Base-by-base conservation (phyloP, 139 green algal genomes). In the Chlamydomonas applanata region DNA sequence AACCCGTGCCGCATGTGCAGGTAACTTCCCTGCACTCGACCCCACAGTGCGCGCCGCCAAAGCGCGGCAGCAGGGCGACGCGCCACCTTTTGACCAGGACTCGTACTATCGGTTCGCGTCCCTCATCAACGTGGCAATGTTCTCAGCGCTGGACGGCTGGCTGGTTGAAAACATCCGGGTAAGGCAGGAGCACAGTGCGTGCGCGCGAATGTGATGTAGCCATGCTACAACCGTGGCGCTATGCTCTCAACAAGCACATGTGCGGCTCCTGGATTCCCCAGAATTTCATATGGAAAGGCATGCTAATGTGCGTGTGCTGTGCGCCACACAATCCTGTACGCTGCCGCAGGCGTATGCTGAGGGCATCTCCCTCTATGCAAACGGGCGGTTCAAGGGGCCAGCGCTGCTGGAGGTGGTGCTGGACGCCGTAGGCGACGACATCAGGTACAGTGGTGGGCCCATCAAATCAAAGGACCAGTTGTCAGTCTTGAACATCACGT, bases 21-120 rank as follows among this genome's bases (percentile, higher is more conserved):
- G 62, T 11, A 69, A 69, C 32, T 69, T 69, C 62, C 33, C 62
- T 20, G 30, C 32, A n/a, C 36, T 59, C 20, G 65, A 56, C 1
- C 29, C 36, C 1, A 24, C 27, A 2, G 53, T 36, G 27, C 22
- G 30, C 16, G 75, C 46, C n/a, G 57, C 56, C 27, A 56, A 71
- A 24, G 57, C 45, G 9, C 40, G 40, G 29, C 17, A 29, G 32
- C n/a, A 40, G 57, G 57, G n/a, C 25, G 57, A 35, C 19, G 57
- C 57, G 14, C 19, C 25, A 9, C 68, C 36, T 4, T 77, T 74
- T 29, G 70, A 74, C 60, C 69, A 74, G 36, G 30, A 69, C 14
- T 33, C 62, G 13, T 82, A 74, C 70, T 78, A 74, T 36, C 71
- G 71, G 40, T 49, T 82, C 22, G 59, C 71, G 4, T 78, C 71